phyloP scores from a whole-genome alignment of 2,329 filamentous ascomycete genomes.

The Phialophora tarda region DNA sequence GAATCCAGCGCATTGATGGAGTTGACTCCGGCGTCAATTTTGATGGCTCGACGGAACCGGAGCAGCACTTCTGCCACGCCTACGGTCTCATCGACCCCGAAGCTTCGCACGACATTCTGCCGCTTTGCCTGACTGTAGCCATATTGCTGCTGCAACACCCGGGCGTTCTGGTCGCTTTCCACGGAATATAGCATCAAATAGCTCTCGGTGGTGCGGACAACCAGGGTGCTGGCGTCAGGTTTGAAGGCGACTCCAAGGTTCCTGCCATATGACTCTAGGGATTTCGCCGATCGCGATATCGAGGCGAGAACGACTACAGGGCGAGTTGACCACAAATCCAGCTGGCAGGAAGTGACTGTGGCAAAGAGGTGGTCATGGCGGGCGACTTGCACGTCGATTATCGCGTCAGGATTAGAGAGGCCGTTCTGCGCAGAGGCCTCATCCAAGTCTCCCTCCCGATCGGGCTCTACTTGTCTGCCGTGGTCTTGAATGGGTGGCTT shows the following conservation, averaged over 20 bases:
- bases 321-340: conserved; percentile 98
- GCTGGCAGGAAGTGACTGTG: conserved; percentile 79
- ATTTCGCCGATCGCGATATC: conserved; percentile 79
- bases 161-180: conserved; percentile 78
- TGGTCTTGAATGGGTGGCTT: conserved; percentile 43
- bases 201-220: conserved; percentile 82
- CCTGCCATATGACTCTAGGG: conserved; percentile 79
- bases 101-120: conserved; percentile 54
- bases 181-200: conserved; percentile 95
- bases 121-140: conserved; percentile 55
- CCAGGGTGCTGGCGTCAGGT: conserved; percentile 89
- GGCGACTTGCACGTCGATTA: conserved; percentile 77
- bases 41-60: conserved; percentile 96
- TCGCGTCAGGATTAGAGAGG: conserved; percentile 41
- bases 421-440: conserved; percentile 22
- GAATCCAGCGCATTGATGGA: conserved; percentile 88
- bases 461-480: conserved; percentile 41
- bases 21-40: conserved; percentile 92
- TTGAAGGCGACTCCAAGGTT: conserved; percentile 85
- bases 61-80: conserved; percentile 86
- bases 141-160: conserved; percentile 85
- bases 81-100: conserved; percentile 79
- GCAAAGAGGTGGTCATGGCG: conserved; percentile 83
- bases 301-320: conserved; percentile 87
- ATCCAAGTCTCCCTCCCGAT: conserved; percentile 23